Evolutionary conservation across 2,329 filamentous ascomycete genomes (phyloP).

Genomic region (Acephala macrosclerotiorum): DNA sequence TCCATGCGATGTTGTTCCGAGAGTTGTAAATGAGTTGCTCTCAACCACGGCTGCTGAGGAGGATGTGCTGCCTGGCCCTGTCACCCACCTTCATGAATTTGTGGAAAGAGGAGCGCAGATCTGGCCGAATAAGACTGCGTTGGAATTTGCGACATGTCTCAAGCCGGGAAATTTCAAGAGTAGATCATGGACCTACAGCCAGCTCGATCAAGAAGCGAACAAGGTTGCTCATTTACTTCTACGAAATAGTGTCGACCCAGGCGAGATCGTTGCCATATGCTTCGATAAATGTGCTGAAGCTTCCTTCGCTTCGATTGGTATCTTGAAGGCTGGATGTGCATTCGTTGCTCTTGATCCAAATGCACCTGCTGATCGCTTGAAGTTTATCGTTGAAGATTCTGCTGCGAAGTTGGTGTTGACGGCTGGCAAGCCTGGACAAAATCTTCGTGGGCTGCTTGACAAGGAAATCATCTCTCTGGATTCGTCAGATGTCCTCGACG

Average conservation of each 20-base stretch:
- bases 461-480: slow-evolving; percentile 37
- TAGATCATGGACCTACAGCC: slow-evolving; percentile 74
- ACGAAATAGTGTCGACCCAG: slow-evolving; percentile 55
- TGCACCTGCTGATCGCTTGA: slow-evolving; percentile 44
- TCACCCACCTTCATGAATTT: slow-evolving; percentile 76
- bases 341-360: slow-evolving; percentile 50
- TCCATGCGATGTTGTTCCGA: slow-evolving; percentile 35
- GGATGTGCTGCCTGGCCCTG: slow-evolving; percentile 59
- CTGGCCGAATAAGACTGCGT: slow-evolving; percentile 67
- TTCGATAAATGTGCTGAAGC: slow-evolving; percentile 49
- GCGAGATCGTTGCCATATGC: slow-evolving; percentile 53
- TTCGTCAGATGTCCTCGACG: slow-evolving; percentile 32
- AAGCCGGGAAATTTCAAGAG: slow-evolving; percentile 53
- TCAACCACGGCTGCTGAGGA: slow-evolving; percentile 71
- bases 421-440: slow-evolving; percentile 52
- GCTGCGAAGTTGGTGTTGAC: slow-evolving; percentile 68
- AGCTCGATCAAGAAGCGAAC: slow-evolving; percentile 76
- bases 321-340: slow-evolving; percentile 47
- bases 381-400: slow-evolving; percentile 64
- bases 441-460: slow-evolving; percentile 44
- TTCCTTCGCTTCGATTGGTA: slow-evolving; percentile 46
- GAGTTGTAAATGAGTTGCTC: slow-evolving; percentile 53
- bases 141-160: slow-evolving; percentile 76
- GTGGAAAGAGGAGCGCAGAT: slow-evolving; percentile 68
- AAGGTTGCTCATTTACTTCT: slow-evolving; percentile 72